Percentiles rank a stretch among this genome's conserved stretches.
Conservation (phyloP, 768 basidiomycete species). For the Boletus barrowsii region DNA sequence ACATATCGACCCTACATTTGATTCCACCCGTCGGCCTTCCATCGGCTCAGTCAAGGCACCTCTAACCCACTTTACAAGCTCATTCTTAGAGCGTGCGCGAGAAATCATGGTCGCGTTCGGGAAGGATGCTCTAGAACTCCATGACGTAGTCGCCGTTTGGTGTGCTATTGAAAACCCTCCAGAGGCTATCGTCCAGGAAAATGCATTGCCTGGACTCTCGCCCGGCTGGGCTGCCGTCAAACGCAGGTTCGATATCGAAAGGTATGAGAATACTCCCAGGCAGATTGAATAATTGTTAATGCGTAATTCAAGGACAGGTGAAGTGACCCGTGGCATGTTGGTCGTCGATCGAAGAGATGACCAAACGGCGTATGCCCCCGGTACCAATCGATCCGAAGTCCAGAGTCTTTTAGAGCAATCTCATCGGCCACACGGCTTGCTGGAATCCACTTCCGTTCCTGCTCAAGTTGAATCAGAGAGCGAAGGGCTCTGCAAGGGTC, state of each 20-base stretch:
- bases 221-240: constrained; percentile 55
- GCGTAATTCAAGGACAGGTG: constrained; percentile 51
- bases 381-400: constrained; percentile 60
- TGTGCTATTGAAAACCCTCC: constrained; percentile 75
- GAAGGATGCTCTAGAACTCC: constrained; percentile 84
- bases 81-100: constrained; percentile 71
- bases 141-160: constrained; percentile 89
- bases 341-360: constrained; percentile 77
- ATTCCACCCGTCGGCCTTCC: constrained; percentile 49
- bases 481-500: constrained; percentile 9
- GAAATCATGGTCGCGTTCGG: constrained; percentile 79
- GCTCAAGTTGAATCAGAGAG: constrained; percentile 51
- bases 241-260: constrained; percentile 66
- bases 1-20: constrained; percentile 61
- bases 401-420: constrained; percentile 49
- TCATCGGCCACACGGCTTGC: constrained; percentile 31
- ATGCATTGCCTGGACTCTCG: constrained; percentile 27
- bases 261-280: constrained; percentile 37
- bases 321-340: constrained; percentile 83
- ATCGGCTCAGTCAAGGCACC: constrained; percentile 47
- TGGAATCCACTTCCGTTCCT: constrained; percentile 53
- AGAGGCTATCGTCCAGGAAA: constrained; percentile 25
- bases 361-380: constrained; percentile 59
- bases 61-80: constrained; percentile 72
- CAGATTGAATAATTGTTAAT: neutral